Percentiles rank a stretch among this genome's conserved stretches.
phyloP scores from a whole-genome alignment of 2,329 filamentous ascomycete genomes.

The Neonectria punicea region DNA sequence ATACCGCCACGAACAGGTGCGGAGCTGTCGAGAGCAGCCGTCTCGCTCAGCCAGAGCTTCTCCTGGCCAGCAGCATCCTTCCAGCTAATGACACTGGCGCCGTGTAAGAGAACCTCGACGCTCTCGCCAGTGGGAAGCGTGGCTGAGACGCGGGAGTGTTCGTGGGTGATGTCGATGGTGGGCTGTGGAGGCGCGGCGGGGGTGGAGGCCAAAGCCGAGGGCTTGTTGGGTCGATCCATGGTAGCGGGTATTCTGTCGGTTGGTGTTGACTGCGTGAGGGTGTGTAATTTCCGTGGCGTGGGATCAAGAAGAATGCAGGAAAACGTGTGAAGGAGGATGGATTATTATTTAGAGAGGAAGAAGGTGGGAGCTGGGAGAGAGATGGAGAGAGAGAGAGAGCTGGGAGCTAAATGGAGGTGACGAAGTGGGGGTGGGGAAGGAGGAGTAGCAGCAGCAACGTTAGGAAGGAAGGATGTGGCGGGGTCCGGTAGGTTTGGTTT shows the following conservation, averaged over 20 bases:
- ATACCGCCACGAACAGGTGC: constrained; percentile 94
- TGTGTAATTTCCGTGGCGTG: not conserved
- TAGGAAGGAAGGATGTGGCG: constrained; percentile 18
- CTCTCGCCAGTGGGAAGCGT: constrained; percentile 87
- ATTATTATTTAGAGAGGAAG: not conserved
- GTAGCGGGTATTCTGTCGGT: constrained; percentile 11
- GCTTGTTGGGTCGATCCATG: constrained; percentile 88
- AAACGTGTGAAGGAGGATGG: not conserved
- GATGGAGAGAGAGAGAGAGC: not conserved
- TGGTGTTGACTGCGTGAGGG: not conserved
- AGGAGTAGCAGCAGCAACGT: constrained; percentile 24
- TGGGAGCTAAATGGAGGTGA: constrained; percentile 15
- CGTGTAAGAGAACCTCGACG: constrained; percentile 86
- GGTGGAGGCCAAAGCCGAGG: constrained; percentile 78
- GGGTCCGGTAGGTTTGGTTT: constrained; percentile 2
- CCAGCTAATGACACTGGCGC: constrained; percentile 94
- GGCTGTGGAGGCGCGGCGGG: constrained; percentile 79
- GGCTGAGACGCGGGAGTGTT: constrained; percentile 79
- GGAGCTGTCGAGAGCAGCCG: constrained; percentile 82
- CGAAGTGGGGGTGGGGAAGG: constrained; percentile 15
- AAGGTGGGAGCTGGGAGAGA: not conserved
- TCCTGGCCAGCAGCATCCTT: constrained; percentile 82
- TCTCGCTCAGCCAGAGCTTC: constrained; percentile 87
- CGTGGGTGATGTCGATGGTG: constrained; percentile 78
- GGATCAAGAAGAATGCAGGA: not conserved